Base-by-base conservation (phyloP, 208 protist genomes). In the Naegleria gruberi region DNA sequence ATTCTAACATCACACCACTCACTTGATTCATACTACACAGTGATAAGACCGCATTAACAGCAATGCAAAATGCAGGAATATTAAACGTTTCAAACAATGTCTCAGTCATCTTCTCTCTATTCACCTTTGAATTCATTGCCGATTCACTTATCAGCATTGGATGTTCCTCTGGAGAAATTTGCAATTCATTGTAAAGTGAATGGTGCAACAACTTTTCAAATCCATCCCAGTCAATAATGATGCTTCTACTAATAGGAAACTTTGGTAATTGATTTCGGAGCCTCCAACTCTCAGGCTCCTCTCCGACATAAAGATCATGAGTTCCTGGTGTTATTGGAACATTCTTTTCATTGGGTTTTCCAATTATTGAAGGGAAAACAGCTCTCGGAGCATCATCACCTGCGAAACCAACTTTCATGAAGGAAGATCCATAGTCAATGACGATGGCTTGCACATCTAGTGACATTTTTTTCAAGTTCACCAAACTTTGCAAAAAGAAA, bases 31-130 rank as follows among this genome's bases (percentile, higher is more conserved):
- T 96, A 12, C 95, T 95, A 91, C 97, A 97, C 47, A 99, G 94
- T 8, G 98, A 98, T 12, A 99, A 94, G 87, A 99, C 97, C 42
- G 98, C 97, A 93, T 99, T 97, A 88, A 98, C 97, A 40, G 94
- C 92, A 82, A 99, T 92, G 91, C 97, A 98, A 92, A 97, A 93
- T 46, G 95, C 94, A n/a, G 96, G 96, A 1, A 94, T 93, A 85
- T 95, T 95, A 90, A 98, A 97, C 1, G 94, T 96, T 91, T 98
- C 96, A 91, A 98, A 98, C 96, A 98, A 98, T 89, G 98, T 97
- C 92, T 91, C 74, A 12, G 85, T 47, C 51, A 97, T 94, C 42
- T 95, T 98, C 96, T 98, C 98, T 93, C 97, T 97, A 94, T 43
- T 98, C 96, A 92, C 4, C 12, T 15, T 90, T 4, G 89, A 17